Conservation (phyloP, 2,329 filamentous ascomycete species). For the Albifimbria verrucaria region DNA sequence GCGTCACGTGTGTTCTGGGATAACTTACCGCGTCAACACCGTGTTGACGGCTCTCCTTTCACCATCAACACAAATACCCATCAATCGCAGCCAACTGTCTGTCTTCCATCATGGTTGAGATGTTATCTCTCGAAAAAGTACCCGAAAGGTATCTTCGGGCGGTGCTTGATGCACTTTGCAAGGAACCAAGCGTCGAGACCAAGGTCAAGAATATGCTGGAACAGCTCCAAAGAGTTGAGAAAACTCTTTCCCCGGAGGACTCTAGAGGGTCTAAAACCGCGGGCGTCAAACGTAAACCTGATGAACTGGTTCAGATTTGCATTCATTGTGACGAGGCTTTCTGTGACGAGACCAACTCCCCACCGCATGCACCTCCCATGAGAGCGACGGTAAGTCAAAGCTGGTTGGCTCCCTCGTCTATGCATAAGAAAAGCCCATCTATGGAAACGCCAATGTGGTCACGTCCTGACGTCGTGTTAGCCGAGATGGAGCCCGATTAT, state of each 20-base stretch:
- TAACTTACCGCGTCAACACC: too few species aligned
- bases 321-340: neutral
- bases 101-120: too few species aligned
- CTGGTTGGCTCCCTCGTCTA: neutral
- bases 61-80: too few species aligned
- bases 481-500: neutral
- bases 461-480: too few species aligned
- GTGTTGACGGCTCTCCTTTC: too few species aligned
- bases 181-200: neutral
- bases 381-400: neutral
- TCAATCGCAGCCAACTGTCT: too few species aligned
- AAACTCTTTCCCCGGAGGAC: too few species aligned
- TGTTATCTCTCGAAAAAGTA: too few species aligned
- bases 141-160: neutral
- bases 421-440: too few species aligned
- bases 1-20: too few species aligned
- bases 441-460: too few species aligned
- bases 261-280: too few species aligned
- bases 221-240: neutral
- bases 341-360: neutral
- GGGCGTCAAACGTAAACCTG: neutral
- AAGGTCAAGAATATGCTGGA: neutral
- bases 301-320: neutral
- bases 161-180: neutral
- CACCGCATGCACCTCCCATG: neutral